Evolutionary conservation across 192 early-diverging fungal species (phyloP), one percentile per base, ranked within the genome.

Genomic region (Kappamyces sp.): DNA sequence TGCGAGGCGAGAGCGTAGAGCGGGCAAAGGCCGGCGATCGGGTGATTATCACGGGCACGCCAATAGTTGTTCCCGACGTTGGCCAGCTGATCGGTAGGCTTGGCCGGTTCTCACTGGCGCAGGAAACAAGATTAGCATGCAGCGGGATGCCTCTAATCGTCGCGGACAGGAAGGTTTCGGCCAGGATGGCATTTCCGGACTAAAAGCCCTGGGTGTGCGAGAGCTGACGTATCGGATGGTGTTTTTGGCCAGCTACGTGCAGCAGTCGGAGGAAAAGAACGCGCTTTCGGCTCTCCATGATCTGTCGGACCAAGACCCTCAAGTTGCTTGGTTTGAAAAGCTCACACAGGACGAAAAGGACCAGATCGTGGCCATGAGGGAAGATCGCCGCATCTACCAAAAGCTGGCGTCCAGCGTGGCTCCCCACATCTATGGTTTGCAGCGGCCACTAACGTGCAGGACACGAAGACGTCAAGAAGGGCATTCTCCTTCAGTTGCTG

Each of bases 21-120:
- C 76, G 86, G 36, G 90, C 88, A 45, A 99, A 99, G 67, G 91
- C 96, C 50, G 96, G 96, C 62, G 93, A 99, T 67, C 87, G 85
- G 51, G 85, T 89, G 66, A 74, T 79, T 38, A 85, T 98, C 59
- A 91, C 89, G 7, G 95, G 95, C 38, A 81, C 85, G 31, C 73
- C 93, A 29, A 88, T 98, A 54, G 94, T 91, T 49, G 78, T 98
- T 15, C 95, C 95, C 14, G 95, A 98, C 59, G 83, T 93, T 4
- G 73, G 74, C 53, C 87, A 90, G 62, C 76, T 94, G n/a, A 76
- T 82, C 58, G 87, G 83, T 22, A 84, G 32, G 36, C 2, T 29
- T 9, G 54, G 11, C 9, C 58, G 50, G 12, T 60, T 55, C 38
- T 33, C 30, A 62, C 29, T 32, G 22, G 12, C 60, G 0, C 31